Conservation (phyloP, 306 rosid species). For the Fagus sylvatica region DNA sequence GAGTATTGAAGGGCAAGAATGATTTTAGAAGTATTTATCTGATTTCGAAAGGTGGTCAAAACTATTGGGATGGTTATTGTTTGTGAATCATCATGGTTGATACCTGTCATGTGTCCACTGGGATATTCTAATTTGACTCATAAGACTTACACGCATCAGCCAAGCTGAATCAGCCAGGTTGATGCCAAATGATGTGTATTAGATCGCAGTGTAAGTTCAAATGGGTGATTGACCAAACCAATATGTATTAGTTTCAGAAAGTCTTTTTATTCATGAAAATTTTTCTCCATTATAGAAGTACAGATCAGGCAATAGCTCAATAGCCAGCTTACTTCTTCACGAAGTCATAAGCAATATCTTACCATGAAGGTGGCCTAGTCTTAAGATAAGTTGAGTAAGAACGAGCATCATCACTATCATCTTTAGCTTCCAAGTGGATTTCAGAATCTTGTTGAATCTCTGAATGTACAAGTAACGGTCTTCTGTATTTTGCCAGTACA, state of each 20-base stretch:
- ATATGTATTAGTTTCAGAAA: neutral
- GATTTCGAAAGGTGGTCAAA: neutral
- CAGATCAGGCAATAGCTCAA: neutral
- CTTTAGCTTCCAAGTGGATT: constrained; percentile 39
- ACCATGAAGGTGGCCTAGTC: constrained; percentile 88
- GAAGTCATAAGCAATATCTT: constrained; percentile 33
- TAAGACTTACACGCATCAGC: neutral
- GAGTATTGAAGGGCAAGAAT: neutral
- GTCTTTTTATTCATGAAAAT: neutral
- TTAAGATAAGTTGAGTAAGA: constrained; percentile 72
- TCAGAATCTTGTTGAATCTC: constrained; percentile 63
- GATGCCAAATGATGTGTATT: neutral
- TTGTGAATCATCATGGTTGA: neutral
- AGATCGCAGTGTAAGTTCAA: neutral
- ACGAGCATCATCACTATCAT: constrained; percentile 42
- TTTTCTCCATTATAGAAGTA: neutral
- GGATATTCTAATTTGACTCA: neutral
- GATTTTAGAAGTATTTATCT: neutral
- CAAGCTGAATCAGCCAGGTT: neutral
- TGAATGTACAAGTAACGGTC: constrained; percentile 85
- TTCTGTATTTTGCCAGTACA: constrained; percentile 76
- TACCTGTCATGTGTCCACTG: neutral
- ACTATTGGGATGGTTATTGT: neutral
- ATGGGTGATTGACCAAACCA: neutral
- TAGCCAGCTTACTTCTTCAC: constrained; percentile 3